Conservation (phyloP, 192 early-diverging fungal genomes). For the Globomyces pollinis-pini region DNA sequence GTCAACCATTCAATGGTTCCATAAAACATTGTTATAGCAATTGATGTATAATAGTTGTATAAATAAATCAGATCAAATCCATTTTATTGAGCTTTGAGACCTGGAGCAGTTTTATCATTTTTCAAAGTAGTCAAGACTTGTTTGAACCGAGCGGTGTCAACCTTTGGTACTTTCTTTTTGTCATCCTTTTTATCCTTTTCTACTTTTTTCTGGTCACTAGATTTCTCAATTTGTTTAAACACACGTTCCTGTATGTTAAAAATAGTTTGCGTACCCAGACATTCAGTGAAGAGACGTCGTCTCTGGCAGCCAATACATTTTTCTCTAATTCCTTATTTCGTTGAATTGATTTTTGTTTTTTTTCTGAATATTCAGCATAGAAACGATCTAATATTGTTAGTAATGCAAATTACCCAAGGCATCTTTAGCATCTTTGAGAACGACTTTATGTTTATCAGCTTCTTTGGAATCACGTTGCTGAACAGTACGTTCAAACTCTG, state of each 20-base stretch:
- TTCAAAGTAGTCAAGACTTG: slow-evolving; percentile 35
- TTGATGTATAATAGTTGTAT: no score
- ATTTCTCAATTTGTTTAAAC: slow-evolving; percentile 35
- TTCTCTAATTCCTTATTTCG: slow-evolving; percentile 45
- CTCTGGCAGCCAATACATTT: slow-evolving; percentile 11
- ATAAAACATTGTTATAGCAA: no score
- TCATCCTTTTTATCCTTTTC: slow-evolving; percentile 16
- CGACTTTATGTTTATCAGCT: slow-evolving; percentile 31
- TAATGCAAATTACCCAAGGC: no score
- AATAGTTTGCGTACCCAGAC: slow-evolving; percentile 32
- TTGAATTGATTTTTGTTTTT: slow-evolving; percentile 38
- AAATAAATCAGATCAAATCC: no score
- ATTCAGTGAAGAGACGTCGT: slow-evolving; percentile 27
- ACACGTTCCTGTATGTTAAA: slow-evolving; percentile 29
- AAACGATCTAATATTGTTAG: no score
- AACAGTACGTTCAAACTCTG: slow-evolving; percentile 28
- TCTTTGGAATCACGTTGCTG: slow-evolving; percentile 35
- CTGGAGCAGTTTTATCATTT: slow-evolving; percentile 34
- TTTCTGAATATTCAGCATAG: slow-evolving; percentile 57
- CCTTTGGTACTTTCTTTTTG: slow-evolving; percentile 23
- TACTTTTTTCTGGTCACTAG: slow-evolving; percentile 8
- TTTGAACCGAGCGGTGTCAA: slow-evolving; percentile 42
- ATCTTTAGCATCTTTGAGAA: slow-evolving; percentile 34
- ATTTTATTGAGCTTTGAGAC: slow-evolving; percentile 19
- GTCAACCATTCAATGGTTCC: no score